Percentiles rank a stretch among this genome's conserved stretches.
phyloP scores from a whole-genome alignment of 129 eudicot species.

The Pulicaria dysenterica region DNA sequence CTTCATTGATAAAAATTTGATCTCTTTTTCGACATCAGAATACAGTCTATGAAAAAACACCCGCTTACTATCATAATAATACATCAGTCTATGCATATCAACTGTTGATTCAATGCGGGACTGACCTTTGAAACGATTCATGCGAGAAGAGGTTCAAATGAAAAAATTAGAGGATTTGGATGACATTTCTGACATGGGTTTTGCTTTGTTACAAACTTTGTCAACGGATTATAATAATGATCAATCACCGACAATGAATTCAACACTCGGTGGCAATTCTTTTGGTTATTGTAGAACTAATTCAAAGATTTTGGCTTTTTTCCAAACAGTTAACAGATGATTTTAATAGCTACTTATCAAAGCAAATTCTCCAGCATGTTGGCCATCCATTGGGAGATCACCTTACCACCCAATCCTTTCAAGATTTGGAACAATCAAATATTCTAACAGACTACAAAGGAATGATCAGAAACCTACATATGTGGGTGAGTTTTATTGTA shows the following conservation, averaged over 20 bases:
- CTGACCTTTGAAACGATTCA: constrained; percentile 1
- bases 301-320: constrained; percentile 67
- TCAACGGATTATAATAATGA: constrained; percentile 44
- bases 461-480: constrained; percentile 39
- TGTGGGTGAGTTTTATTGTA: constrained; percentile 37
- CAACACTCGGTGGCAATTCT: constrained; percentile 51
- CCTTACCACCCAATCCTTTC: constrained; percentile 64
- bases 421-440: constrained; percentile 48
- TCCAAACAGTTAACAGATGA: constrained; percentile 68
- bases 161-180: constrained; percentile 42
- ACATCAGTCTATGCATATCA: constrained; percentile 8
- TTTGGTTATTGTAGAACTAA: constrained; percentile 58
- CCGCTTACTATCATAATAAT: too few species aligned
- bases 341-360: constrained; percentile 52
- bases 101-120: constrained; percentile 28
- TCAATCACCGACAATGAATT: constrained; percentile 38
- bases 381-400: constrained; percentile 56
- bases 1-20: too few species aligned
- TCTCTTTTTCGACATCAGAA: too few species aligned
- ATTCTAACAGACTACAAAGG: constrained; percentile 24
- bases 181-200: constrained; percentile 48
- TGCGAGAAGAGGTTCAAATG: constrained; percentile 37
- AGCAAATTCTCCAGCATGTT: constrained; percentile 52
- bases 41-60: too few species aligned
- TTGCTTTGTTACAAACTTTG: constrained; percentile 36